These are phyloP conservation scores for Cardiospermum halicacabum DNA, from an alignment of 345 rosid genomes.

Conservation along the genomic window DNA sequence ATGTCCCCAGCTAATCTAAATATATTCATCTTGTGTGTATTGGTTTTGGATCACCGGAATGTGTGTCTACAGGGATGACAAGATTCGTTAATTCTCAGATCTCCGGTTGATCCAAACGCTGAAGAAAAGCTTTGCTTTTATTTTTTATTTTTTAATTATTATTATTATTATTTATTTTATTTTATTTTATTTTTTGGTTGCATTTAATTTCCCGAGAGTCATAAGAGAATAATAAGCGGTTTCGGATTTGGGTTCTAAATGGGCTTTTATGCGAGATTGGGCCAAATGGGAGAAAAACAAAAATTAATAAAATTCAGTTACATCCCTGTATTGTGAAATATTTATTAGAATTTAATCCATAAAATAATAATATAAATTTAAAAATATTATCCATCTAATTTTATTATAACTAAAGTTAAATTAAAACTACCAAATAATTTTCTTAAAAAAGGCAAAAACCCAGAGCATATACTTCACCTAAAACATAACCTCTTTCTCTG, in stretches of 20 bases:
- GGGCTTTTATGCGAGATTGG: not conserved
- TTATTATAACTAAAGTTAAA: too few species aligned
- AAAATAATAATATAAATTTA: too few species aligned
- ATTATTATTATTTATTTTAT: not conserved
- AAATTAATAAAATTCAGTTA: too few species aligned
- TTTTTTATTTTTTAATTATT: not conserved
- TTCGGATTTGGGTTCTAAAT: not conserved
- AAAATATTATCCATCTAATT: too few species aligned
- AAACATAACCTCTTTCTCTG: too few species aligned
- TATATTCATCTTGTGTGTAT: conserved; percentile 44
- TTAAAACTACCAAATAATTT: too few species aligned
- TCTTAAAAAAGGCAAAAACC: too few species aligned
- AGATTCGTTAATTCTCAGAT: conserved; percentile 4
- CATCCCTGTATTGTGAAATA: too few species aligned
- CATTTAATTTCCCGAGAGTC: not conserved
- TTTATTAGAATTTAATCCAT: too few species aligned
- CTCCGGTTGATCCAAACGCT: conserved; percentile 18
- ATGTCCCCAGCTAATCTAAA: conserved; percentile 72
- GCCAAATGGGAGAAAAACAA: not conserved
- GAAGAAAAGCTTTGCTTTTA: too few species aligned
- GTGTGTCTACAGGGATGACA: not conserved
- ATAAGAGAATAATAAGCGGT: not conserved
- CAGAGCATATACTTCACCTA: too few species aligned
- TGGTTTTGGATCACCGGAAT: conserved; percentile 20
- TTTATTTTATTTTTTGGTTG: not conserved